Base-by-base conservation (phyloP, 164 flowering plant species). In the Macadamia tetraphylla region DNA sequence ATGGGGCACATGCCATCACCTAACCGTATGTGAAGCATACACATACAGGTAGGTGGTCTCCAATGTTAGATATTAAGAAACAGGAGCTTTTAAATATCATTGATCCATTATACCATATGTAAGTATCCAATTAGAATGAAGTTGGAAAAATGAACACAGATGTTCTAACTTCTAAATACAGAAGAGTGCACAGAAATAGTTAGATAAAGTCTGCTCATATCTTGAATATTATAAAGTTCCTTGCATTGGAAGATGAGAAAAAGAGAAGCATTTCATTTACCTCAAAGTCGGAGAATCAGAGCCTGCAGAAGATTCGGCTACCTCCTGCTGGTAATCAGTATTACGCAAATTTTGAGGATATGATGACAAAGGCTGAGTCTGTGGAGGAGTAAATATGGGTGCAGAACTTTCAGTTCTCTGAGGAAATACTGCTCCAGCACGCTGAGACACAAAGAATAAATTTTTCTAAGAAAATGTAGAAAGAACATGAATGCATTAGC, bases 391-490 rank as follows among this genome's bases (percentile, higher is more conserved):
- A 66, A 95, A 90, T 67, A 86, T 87, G 29, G 98, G 94, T 18
- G 91, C 93, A 77, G 89, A 70, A 63, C 83, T 79, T 73, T 92
- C 98, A 63, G 91, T 63, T 70, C 89, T 85, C 76, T 85, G 92
- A 72, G 99, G 99, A 79, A 95, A 92, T 31, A 89, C 96, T 74
- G 94, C 99, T 63, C 99, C 99, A 70, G 90, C 86, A 64, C 97
- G 97, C 99, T 94, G 88, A 67, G 65, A 74, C 29, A 69, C 30
- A 63, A 53, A 53, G 57, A 49, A 35, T 35, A 13, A 53, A 3
- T 14, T 10, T 12, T 4, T 53, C 17, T 44, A n/a, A 40, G 10
- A 64, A n/a, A 53, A 60, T 60, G 42, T 63, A 13, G 68, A 57
- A 59, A 30, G 35, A 55, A 64, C 58, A 59, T 46, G 17, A 67